These are phyloP conservation scores for Phytophthora ramorum DNA, from an alignment of 352 stramenopile species.

Conservation along the genomic window DNA sequence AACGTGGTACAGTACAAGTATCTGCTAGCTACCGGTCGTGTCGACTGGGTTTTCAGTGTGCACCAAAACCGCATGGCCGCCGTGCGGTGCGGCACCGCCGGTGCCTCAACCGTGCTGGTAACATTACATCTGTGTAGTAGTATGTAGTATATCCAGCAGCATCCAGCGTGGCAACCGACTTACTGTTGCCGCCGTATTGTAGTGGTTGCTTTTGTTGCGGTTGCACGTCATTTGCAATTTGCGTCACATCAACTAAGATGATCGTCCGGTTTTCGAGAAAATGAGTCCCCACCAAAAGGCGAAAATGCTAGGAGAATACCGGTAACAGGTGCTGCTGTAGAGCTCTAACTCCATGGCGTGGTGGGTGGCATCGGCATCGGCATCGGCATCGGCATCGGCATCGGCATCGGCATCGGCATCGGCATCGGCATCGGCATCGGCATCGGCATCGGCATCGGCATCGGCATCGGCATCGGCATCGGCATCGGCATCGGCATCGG, in stretches of 20 bases:
- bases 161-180: neutral
- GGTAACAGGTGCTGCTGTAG: conserved; percentile 12
- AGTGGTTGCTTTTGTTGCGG: conserved; percentile 1
- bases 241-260: neutral
- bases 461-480: too few species aligned
- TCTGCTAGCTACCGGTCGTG: conserved; percentile 10
- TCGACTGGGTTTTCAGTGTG: neutral
- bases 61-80: neutral
- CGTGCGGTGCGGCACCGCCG: too few species aligned
- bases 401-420: too few species aligned
- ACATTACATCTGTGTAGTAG: too few species aligned
- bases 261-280: conserved; percentile 23
- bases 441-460: too few species aligned
- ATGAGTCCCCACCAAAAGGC: conserved; percentile 11
- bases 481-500: too few species aligned
- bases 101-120: too few species aligned
- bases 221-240: conserved; percentile 3
- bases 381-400: too few species aligned
- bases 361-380: conserved; percentile 12
- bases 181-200: neutral
- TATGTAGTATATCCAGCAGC: conserved; percentile 23
- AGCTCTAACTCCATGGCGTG: neutral
- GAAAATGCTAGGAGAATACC: neutral
- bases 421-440: too few species aligned
- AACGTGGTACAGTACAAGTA: neutral